Evolutionary conservation across 805 yeast genomes (phyloP).

Genomic region (Candida vartiovaarae): DNA sequence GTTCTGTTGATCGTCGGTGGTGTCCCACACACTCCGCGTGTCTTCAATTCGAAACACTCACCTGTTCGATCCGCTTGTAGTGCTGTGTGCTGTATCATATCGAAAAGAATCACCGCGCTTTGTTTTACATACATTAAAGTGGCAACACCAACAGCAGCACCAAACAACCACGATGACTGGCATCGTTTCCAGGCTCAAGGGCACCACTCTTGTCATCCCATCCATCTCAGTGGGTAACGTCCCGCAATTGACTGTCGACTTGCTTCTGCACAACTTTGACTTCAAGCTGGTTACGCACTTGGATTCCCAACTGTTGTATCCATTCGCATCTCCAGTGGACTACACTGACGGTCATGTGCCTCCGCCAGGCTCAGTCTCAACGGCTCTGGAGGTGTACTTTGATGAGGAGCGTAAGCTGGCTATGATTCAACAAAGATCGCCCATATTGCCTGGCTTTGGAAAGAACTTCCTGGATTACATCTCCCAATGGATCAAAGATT

Average conservation of each 20-base stretch:
- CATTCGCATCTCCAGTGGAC: conserved; percentile 81
- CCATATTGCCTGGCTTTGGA: conserved; percentile 62
- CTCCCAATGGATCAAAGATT: conserved; percentile 39
- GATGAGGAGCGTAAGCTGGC: conserved; percentile 36
- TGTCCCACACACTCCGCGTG: no score
- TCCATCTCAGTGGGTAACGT: conserved; percentile 83
- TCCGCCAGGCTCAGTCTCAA: conserved; percentile 31
- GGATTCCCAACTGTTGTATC: conserved; percentile 59
- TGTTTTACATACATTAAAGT: no score
- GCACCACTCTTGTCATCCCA: conserved; percentile 58
- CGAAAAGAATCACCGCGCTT: no score
- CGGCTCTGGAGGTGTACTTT: conserved; percentile 61
- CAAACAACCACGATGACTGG: background rate
- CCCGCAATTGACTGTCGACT: conserved; percentile 75
- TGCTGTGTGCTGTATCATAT: no score
- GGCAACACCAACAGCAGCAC: no score
- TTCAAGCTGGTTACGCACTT: conserved; percentile 47
- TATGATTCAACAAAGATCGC: conserved; percentile 77
- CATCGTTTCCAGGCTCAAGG: conserved; percentile 4
- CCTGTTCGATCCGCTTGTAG: no score
- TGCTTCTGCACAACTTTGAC: conserved; percentile 60
- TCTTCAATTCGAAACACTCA: no score
- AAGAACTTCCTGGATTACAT: conserved; percentile 44
- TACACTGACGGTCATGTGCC: conserved; percentile 16
- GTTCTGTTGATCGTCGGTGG: no score